phyloP scores from a whole-genome alignment of 108 stramenopile genomes.

The Pseudonitzschia multiseries region DNA sequence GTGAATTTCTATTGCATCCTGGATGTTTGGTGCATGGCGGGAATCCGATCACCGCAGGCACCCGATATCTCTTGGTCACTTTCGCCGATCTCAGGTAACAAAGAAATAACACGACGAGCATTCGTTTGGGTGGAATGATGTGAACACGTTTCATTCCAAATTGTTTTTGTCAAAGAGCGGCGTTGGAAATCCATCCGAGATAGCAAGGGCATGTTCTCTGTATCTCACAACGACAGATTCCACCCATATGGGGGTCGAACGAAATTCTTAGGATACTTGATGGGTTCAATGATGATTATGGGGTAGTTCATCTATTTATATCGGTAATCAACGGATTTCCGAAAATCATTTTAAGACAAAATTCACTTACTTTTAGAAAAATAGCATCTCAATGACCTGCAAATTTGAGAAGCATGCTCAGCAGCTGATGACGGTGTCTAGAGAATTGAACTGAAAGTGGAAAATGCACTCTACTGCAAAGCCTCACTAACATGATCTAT shows the following conservation, averaged over 20 bases:
- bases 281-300: neutral
- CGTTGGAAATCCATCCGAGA: too few species aligned
- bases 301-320: neutral
- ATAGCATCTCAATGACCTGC: too few species aligned
- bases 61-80: slow-evolving; percentile 71
- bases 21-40: slow-evolving; percentile 72
- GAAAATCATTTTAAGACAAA: neutral
- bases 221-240: neutral
- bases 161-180: neutral
- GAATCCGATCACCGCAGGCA: slow-evolving; percentile 55
- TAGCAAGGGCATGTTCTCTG: neutral
- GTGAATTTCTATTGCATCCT: slow-evolving; percentile 78
- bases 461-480: too few species aligned
- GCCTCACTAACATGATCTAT: too few species aligned
- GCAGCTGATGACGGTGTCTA: too few species aligned
- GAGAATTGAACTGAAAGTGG: too few species aligned
- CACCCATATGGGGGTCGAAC: neutral
- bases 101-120: neutral
- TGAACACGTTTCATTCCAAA: neutral
- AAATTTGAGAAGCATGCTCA: too few species aligned
- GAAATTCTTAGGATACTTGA: neutral
- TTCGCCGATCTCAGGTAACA: slow-evolving; percentile 53
- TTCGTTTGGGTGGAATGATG: neutral
- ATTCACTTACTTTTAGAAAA: too few species aligned
- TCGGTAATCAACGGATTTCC: neutral